Percentiles rank a stretch among this genome's conserved stretches.
Conservation (phyloP, 2,329 filamentous ascomycete genomes). For the Xylaria arbuscula region DNA sequence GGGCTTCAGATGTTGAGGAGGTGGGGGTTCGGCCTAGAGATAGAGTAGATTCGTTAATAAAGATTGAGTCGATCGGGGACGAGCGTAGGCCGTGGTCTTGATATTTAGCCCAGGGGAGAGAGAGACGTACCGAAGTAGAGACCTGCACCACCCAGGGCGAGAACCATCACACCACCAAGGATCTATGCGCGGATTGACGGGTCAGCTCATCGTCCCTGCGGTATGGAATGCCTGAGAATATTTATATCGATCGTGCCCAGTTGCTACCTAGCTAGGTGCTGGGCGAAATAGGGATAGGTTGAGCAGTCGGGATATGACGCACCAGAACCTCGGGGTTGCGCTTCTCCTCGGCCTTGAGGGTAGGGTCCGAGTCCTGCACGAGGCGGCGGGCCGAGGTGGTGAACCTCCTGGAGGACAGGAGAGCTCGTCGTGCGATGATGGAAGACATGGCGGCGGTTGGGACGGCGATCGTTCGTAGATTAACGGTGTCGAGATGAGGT, state of each 20-base stretch:
- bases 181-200: conserved; percentile 67
- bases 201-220: conserved; percentile 36
- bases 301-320: conserved; percentile 49
- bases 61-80: background rate
- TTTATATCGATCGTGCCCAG: background rate
- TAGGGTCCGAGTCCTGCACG: conserved; percentile 51
- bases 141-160: conserved; percentile 86
- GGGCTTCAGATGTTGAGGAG: conserved; percentile 80
- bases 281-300: background rate
- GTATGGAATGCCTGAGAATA: background rate
- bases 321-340: conserved; percentile 62
- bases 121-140: conserved; percentile 80
- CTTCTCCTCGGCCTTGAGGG: conserved; percentile 69
- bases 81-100: conserved; percentile 1
- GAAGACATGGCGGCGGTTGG: conserved; percentile 63
- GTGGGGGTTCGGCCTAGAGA: conserved; percentile 80
- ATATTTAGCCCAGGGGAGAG: conserved; percentile 6
- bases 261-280: background rate
- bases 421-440: conserved; percentile 51
- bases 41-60: conserved; percentile 16
- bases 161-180: conserved; percentile 89
- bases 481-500: conserved; percentile 26
- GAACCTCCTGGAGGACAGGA: conserved; percentile 53
- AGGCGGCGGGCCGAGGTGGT: conserved; percentile 65
- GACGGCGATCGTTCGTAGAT: conserved; percentile 22